These are phyloP conservation scores for Ophiostoma angusticollis DNA, from an alignment of 2,329 filamentous ascomycete genomes.

Conservation along the genomic window DNA sequence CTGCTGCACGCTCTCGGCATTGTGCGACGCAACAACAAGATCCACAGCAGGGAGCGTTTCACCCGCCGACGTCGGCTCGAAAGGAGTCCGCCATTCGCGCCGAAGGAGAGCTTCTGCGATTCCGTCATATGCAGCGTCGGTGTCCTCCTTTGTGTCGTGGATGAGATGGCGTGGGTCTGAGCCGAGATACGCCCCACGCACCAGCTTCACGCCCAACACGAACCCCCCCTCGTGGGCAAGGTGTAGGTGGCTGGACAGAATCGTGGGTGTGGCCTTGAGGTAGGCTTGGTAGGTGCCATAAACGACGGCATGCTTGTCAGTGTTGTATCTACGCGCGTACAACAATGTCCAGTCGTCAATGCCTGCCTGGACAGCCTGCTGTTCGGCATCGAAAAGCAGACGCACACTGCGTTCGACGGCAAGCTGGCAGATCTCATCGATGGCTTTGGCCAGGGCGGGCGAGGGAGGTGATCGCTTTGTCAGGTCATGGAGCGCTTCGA, in stretches of 20 bases:
- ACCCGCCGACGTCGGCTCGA: slow-evolving; percentile 27
- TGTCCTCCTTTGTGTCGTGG: slow-evolving; percentile 58
- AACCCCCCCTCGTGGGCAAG: slow-evolving; percentile 47
- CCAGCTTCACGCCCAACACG: slow-evolving; percentile 60
- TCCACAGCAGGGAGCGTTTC: slow-evolving; percentile 41
- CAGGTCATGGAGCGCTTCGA: slow-evolving; percentile 55
- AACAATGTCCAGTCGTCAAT: slow-evolving; percentile 69
- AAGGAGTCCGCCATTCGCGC: slow-evolving; percentile 43
- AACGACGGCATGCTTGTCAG: slow-evolving; percentile 49
- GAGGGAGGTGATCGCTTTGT: slow-evolving; percentile 49
- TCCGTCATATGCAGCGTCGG: slow-evolving; percentile 59
- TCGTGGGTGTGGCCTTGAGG: slow-evolving; percentile 47
- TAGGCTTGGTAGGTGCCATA: slow-evolving; percentile 76
- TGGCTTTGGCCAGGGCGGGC: slow-evolving; percentile 51
- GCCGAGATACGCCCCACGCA: slow-evolving; percentile 61
- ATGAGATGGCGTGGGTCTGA: slow-evolving; percentile 58
- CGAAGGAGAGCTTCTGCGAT: slow-evolving; percentile 56
- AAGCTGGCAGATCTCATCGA: slow-evolving; percentile 61
- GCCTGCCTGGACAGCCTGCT: slow-evolving; percentile 62
- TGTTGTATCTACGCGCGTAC: slow-evolving; percentile 70
- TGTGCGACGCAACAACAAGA: slow-evolving; percentile 73
- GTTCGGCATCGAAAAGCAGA: slow-evolving; percentile 78
- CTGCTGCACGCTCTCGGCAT: slow-evolving; percentile 54
- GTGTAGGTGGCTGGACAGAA: slow-evolving; percentile 47
- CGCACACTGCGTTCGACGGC: slow-evolving; percentile 56